Evolutionary conservation across 345 rosid species (phyloP), one percentile per base, ranked within the genome.

Genomic region (Luvunga scandens): DNA sequence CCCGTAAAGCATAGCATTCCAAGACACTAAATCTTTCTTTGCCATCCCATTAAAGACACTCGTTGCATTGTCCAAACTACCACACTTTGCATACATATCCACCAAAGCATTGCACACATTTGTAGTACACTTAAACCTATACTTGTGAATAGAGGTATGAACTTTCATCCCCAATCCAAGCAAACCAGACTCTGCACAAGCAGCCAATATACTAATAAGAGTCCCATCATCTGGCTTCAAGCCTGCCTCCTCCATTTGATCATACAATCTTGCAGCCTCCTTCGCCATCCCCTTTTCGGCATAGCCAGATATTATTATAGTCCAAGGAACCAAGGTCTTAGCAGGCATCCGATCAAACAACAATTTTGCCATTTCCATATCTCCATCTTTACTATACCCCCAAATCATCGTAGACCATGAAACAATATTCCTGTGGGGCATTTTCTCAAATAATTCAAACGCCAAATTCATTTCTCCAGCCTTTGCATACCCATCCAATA

Each of bases 1-100:
- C 76, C 97, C 97, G 1, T 90, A 92, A 75, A 96, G 83, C 91
- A 96, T 90, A 62, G 89, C 84, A 86, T 93, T 96, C 99, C 99
- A 96, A 16, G 99, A 92, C 63, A 89, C 87, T 24, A 86, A 75
- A 69, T 95, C 97, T 86, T 85, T 91, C 83, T 83, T 81, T 1
- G 73, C 55, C 90, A 88, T 92, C 77, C 76, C 78, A 36, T 88
- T 79, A 61, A 96, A 96, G 56, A 94, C 85, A 59, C 73, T 86
- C 34, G 83, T 83, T 14, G 97, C 97, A 79, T 81, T 84, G 62
- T 88, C 90, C 68, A 90, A 61, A 60, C 76, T 84, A 59, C 99
- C 98, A 68, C 98, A 92, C 79, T 91, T 95, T 0, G 93, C 89
- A 63, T 92, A 93, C 99, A 93, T 92, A 87, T 93, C 96, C 71